phyloP scores from a whole-genome alignment of 768 basidiomycete species.

The Auricularia sp. region DNA sequence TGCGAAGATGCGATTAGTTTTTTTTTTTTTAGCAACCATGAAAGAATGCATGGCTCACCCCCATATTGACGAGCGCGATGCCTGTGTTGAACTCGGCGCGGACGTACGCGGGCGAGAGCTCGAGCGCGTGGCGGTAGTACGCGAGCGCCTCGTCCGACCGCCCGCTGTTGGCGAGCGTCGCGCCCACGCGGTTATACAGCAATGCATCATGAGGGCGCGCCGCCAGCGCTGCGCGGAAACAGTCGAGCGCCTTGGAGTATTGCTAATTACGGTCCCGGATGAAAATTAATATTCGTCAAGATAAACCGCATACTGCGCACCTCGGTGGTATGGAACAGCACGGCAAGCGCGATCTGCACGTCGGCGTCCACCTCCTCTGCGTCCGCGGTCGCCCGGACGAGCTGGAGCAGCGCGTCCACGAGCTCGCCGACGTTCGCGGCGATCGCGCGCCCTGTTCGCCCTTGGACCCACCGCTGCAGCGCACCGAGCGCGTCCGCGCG shows the following conservation, averaged over 20 bases:
- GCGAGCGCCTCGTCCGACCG: slow-evolving; percentile 68
- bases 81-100: slow-evolving; percentile 93
- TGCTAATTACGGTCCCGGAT: slow-evolving; percentile 39
- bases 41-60: slow-evolving; percentile 32
- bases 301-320: slow-evolving; percentile 26
- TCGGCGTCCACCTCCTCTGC: slow-evolving; percentile 72
- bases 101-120: slow-evolving; percentile 82
- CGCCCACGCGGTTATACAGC: slow-evolving; percentile 87
- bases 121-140: slow-evolving; percentile 79
- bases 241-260: slow-evolving; percentile 85
- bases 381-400: slow-evolving; percentile 44
- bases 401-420: slow-evolving; percentile 75
- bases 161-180: slow-evolving; percentile 87
- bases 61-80: slow-evolving; percentile 82
- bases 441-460: slow-evolving; percentile 43
- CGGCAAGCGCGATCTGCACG: slow-evolving; percentile 88
- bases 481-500: slow-evolving; percentile 64
- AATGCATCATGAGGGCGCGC: slow-evolving; percentile 89
- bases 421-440: slow-evolving; percentile 20
- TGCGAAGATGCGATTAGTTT: slow-evolving; percentile 18
- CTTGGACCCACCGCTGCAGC: slow-evolving; percentile 71
- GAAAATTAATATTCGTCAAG: too few species aligned
- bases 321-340: slow-evolving; percentile 86
- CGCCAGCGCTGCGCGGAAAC: slow-evolving; percentile 80
- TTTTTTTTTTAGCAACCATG: too few species aligned